Evolutionary conservation across 306 rosid species (phyloP).

Genomic region (Datisca glomerata): DNA sequence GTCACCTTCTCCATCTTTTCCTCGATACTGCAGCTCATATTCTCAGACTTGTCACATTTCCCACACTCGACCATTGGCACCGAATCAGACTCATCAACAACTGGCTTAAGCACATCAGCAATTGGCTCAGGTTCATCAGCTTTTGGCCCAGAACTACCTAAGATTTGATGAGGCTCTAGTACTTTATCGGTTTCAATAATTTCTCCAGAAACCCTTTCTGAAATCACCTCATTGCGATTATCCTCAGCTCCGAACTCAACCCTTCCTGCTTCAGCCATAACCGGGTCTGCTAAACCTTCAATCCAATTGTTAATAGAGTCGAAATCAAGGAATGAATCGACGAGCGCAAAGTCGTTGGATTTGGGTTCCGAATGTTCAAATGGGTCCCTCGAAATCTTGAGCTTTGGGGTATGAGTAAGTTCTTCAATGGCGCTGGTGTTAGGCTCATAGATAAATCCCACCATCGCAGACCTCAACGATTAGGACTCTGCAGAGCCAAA

Average conservation of each 20-base stretch:
- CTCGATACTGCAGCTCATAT: conserved; percentile 22
- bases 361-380: conserved; percentile 16
- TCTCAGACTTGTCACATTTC: conserved; percentile 11
- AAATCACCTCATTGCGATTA: not conserved
- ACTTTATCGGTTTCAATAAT: not conserved
- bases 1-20: conserved; percentile 39
- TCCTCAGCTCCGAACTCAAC: not conserved
- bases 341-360: conserved; percentile 25
- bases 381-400: conserved; percentile 17
- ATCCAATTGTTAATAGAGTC: conserved; percentile 36
- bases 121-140: conserved; percentile 6
- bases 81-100: conserved; percentile 2
- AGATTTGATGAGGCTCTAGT: not conserved
- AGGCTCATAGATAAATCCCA: conserved; percentile 12
- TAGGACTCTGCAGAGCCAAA: not conserved
- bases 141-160: not conserved
- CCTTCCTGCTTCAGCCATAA: conserved; percentile 19
- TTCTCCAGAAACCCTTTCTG: not conserved
- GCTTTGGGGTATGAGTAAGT: conserved; percentile 17
- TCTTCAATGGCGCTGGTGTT: conserved; percentile 10
- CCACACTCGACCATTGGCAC: conserved; percentile 11
- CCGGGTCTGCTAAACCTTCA: conserved; percentile 13
- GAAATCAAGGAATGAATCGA: conserved; percentile 53
- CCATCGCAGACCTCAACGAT: conserved; percentile 20
- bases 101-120: conserved; percentile 5